Percentiles rank a stretch among this genome's conserved stretches.
Conservation (phyloP, 1,284 basidiomycete genomes). For the Exsudoporus floridanus region DNA sequence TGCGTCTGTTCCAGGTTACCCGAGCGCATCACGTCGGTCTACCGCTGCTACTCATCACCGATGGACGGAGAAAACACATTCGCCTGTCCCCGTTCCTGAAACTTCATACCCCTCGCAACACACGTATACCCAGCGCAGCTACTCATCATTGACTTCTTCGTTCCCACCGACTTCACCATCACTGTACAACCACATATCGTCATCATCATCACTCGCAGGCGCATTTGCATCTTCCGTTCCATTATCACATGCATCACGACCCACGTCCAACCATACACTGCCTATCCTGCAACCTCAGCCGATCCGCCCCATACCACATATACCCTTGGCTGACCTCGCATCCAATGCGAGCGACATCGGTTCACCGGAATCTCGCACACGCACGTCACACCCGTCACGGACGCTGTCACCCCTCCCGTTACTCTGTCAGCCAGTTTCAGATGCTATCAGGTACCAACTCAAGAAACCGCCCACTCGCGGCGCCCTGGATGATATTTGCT, state of each 20-base stretch:
- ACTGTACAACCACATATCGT: constrained; percentile 22
- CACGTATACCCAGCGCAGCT: constrained; percentile 24
- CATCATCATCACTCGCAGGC: constrained; percentile 31
- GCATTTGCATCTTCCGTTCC: constrained; percentile 24
- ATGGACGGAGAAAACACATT: constrained; percentile 20
- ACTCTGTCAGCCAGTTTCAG: constrained; percentile 37
- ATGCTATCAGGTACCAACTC: constrained; percentile 32
- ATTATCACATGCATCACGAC: constrained; percentile 16
- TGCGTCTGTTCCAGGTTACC: constrained; percentile 35
- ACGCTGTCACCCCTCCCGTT: constrained; percentile 32
- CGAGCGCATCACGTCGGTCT: constrained; percentile 23
- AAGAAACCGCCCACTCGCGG: constrained; percentile 8
- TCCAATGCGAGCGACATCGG: constrained; percentile 26
- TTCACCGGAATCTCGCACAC: neutral
- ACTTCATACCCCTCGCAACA: constrained; percentile 20
- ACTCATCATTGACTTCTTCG: constrained; percentile 15
- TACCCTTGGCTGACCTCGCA: constrained; percentile 49
- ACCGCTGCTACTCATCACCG: constrained; percentile 13
- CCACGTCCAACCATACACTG: constrained; percentile 23
- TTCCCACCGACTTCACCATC: constrained; percentile 22
- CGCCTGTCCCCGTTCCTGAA: constrained; percentile 10
- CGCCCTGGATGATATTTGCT: constrained; percentile 5
- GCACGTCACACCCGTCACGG: constrained; percentile 2
- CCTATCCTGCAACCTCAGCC: constrained; percentile 55
- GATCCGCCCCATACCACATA: constrained; percentile 51